Evolutionary conservation across 768 basidiomycete species (phyloP).

Genomic region (Galerina sulciceps): DNA sequence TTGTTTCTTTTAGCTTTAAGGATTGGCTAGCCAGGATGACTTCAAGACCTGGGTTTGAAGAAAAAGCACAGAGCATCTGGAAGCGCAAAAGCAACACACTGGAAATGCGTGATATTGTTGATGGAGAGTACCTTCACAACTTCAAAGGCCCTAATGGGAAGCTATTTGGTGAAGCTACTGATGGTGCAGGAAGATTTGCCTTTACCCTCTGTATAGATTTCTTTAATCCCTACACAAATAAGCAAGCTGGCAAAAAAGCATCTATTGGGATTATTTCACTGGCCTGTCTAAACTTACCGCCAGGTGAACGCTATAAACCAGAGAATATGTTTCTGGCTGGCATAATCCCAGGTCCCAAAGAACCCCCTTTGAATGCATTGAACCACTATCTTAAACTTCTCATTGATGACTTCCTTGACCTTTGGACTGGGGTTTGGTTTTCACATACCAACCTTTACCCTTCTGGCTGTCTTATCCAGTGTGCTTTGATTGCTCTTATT

Average conservation of each 20-base stretch:
- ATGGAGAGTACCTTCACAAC: constrained; percentile 12
- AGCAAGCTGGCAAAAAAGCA: constrained; percentile 27
- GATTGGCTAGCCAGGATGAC: constrained; percentile 31
- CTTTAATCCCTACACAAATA: constrained; percentile 40
- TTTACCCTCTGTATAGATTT: constrained; percentile 37
- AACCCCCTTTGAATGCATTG: constrained; percentile 33
- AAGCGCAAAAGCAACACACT: background rate
- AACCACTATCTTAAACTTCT: constrained; percentile 43
- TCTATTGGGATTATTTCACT: constrained; percentile 33
- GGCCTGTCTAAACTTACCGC: constrained; percentile 40
- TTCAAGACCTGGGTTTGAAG: constrained; percentile 27
- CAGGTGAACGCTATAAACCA: constrained; percentile 27
- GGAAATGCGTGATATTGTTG: background rate
- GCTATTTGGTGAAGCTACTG: constrained; percentile 18
- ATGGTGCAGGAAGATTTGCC: constrained; percentile 22
- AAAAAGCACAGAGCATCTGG: constrained; percentile 16
- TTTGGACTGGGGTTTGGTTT: constrained; percentile 39
- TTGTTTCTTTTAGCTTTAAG: constrained; percentile 17
- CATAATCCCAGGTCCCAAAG: constrained; percentile 43
- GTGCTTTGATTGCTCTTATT: constrained; percentile 33
- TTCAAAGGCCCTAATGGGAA: constrained; percentile 28
- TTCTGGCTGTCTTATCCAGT: constrained; percentile 29
- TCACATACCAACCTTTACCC: constrained; percentile 22
- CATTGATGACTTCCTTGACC: constrained; percentile 35
- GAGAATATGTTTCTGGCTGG: constrained; percentile 44